Conservation (phyloP, 352 stramenopile genomes). For the Globisporangium canariense region DNA sequence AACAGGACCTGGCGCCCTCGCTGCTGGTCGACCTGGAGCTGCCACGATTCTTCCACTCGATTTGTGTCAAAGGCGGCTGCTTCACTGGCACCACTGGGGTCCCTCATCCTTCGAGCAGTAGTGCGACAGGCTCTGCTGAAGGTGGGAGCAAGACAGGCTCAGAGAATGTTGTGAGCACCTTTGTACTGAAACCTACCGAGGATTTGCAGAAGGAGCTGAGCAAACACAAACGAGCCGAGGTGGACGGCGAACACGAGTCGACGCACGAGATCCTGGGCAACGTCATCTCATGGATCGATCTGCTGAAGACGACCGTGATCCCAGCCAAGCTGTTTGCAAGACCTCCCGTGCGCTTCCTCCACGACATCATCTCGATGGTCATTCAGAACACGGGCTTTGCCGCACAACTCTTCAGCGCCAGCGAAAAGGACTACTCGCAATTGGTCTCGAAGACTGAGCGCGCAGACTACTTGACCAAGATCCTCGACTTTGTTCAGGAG, state of each 20-base stretch:
- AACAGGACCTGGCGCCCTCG: conserved; percentile 47
- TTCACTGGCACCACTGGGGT: conserved; percentile 16
- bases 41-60: conserved; percentile 56
- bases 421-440: conserved; percentile 64
- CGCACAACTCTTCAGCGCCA: conserved; percentile 34
- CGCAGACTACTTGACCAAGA: conserved; percentile 70
- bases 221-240: conserved; percentile 40
- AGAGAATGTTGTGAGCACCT: conserved; percentile 14
- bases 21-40: conserved; percentile 72
- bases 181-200: conserved; percentile 37
- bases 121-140: neutral
- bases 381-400: conserved; percentile 70
- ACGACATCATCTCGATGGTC: conserved; percentile 72
- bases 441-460: conserved; percentile 69
- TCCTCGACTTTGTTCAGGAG: conserved; percentile 71
- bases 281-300: conserved; percentile 76
- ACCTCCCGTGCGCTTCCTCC: conserved; percentile 77
- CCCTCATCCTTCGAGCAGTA: conserved; percentile 16
- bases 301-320: conserved; percentile 66
- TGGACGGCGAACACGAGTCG: conserved; percentile 58
- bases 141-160: neutral
- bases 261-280: conserved; percentile 61
- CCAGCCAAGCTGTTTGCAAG: conserved; percentile 70
- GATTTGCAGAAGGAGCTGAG: conserved; percentile 28
- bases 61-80: conserved; percentile 58